Percentiles rank a stretch among this genome's conserved stretches.
Evolutionary conservation across 345 rosid species (phyloP).

Genomic region (Salix suchowensis): DNA sequence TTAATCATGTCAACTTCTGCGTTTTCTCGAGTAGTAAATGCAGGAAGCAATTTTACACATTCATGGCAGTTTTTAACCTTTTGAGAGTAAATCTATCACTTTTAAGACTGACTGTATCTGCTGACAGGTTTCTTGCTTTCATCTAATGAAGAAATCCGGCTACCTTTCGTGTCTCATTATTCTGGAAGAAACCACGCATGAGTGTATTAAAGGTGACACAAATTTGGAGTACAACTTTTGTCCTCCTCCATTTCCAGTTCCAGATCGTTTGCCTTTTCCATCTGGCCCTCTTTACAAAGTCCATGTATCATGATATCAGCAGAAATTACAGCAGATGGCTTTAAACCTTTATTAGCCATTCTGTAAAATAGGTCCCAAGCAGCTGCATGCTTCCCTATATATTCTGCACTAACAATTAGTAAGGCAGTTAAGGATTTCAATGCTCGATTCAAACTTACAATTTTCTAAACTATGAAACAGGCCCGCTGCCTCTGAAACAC

Average conservation of each 20-base stretch:
- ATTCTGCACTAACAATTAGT: slow-evolving; percentile 21
- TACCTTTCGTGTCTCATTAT: slow-evolving; percentile 9
- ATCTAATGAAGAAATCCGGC: slow-evolving; percentile 31
- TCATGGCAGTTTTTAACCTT: slow-evolving; percentile 21
- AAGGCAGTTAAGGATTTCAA: slow-evolving; percentile 21
- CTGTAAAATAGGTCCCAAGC: slow-evolving; percentile 13
- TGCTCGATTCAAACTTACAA: not conserved
- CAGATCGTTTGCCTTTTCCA: slow-evolving; percentile 19
- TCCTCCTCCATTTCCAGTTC: slow-evolving; percentile 31
- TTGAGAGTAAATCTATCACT: slow-evolving; percentile 22
- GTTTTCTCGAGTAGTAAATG: slow-evolving; percentile 17
- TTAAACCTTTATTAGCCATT: slow-evolving; percentile 13
- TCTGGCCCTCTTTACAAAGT: slow-evolving; percentile 13
- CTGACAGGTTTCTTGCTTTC: slow-evolving; percentile 27
- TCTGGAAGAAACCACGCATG: slow-evolving; percentile 13
- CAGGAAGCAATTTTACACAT: slow-evolving; percentile 26
- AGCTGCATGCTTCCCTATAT: slow-evolving; percentile 3
- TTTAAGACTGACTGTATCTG: slow-evolving; percentile 14
- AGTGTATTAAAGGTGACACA: slow-evolving; percentile 15
- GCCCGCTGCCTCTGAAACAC: slow-evolving; percentile 22
- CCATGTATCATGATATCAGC: slow-evolving; percentile 19
- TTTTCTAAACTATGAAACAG: slow-evolving; percentile 12
- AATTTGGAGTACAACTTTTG: slow-evolving; percentile 21
- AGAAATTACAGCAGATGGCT: slow-evolving; percentile 25
- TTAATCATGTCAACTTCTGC: not conserved